Evolutionary conservation across 2,329 filamentous ascomycete species (phyloP), one percentile per base, ranked within the genome.

Genomic region (Claviceps purpurea): DNA sequence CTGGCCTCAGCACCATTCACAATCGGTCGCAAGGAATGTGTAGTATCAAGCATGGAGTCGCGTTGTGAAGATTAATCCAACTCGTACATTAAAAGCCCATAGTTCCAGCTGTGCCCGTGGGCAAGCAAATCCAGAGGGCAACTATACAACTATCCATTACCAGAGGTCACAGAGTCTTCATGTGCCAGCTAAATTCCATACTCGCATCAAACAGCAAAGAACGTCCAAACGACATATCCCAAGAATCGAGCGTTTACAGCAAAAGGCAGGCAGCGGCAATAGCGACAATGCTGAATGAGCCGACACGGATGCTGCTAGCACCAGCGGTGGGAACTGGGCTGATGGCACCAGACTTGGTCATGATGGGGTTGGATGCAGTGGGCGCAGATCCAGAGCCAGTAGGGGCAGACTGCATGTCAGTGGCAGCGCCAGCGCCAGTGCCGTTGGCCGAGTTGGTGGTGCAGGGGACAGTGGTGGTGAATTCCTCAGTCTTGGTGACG

Each of bases 221-320:
- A 18, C 43, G 18, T 20, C 44, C 39, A 45, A 45, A 14, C 16
- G 38, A 45, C 20, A 13, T 10, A n/a, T 40, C 47, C n/a, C 8
- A 34, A 11, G 14, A 13, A 39, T 14, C 13, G 8, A 5, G 16
- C 24, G 61, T 72, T 72, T 70, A 75, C 63, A 74, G 63, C 60
- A 69, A 71, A 49, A 75, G 56, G 56, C 67, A 56, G 55, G 70
- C 71, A 55, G 70, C 62, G 55, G 67, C 66, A 58, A 67, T 70
- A 56, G 63, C 70, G 52, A 72, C 48, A 24, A 70, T 56, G 54
- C 67, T 68, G 49, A 72, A 49, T 40, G 68, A 65, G 57, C 65
- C 68, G 30, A 65, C 67, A n/a, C 62, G 66, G 39, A 66, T 55
- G 53, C 30, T 38, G 62, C 65, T 52, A 59, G 58, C 54, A 59